These are phyloP conservation scores for Boletus fagicola DNA, from an alignment of 768 basidiomycete species.

Conservation along the genomic window DNA sequence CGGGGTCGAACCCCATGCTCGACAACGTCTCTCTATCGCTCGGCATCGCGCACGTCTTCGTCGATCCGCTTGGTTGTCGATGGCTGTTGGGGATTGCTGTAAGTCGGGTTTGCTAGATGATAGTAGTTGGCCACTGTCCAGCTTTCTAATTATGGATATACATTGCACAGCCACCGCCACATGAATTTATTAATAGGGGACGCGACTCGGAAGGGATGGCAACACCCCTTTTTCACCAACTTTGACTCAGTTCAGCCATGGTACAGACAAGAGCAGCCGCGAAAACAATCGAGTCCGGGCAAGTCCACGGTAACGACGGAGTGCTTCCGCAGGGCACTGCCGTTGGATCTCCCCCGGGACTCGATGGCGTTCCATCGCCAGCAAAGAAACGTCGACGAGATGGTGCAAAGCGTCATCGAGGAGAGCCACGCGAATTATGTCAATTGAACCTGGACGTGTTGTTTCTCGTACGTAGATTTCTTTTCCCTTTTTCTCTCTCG, in stretches of 20 bases:
- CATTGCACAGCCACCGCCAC: background rate
- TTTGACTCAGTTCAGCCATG: background rate
- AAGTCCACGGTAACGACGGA: too few species aligned
- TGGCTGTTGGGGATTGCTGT: background rate
- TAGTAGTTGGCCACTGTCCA: too few species aligned
- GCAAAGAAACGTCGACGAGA: background rate
- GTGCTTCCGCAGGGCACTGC: too few species aligned
- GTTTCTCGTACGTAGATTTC: conserved; percentile 6
- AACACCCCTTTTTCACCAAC: background rate
- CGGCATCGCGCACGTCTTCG: conserved; percentile 32
- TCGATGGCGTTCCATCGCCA: background rate
- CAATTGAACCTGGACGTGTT: conserved; percentile 21
- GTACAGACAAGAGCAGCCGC: background rate
- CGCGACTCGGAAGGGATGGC: too few species aligned
- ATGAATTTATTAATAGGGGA: too few species aligned
- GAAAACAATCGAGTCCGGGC: background rate
- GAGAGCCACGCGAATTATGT: background rate
- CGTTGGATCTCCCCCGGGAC: background rate
- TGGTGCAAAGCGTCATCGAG: background rate
- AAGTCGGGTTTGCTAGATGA: background rate
- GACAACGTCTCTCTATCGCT: conserved; percentile 73
- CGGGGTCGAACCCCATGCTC: conserved; percentile 83
- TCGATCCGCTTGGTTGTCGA: background rate
- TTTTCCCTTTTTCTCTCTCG: too few species aligned
- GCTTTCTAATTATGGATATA: background rate